phyloP scores from a whole-genome alignment of 2,329 filamentous ascomycete genomes.

The Paraphaeosphaeria minitans region DNA sequence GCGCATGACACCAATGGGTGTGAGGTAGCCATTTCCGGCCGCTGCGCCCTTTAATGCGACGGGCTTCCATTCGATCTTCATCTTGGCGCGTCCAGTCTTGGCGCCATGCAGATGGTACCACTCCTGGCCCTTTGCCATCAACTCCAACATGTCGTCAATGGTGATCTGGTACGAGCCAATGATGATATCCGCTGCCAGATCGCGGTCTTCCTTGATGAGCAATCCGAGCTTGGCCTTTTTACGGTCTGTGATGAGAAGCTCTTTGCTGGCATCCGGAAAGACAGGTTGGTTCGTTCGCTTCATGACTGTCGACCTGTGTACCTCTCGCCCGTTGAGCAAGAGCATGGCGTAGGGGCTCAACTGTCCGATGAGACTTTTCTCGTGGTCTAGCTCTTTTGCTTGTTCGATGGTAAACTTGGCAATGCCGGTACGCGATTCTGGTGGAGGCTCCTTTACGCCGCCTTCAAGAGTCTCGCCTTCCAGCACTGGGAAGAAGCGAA shows the following conservation, averaged over 20 bases:
- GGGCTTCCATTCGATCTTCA: constrained; percentile 93
- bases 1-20: constrained; percentile 92
- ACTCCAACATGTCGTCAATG: constrained; percentile 87
- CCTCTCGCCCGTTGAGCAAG: constrained; percentile 87
- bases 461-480: constrained; percentile 73
- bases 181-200: constrained; percentile 79
- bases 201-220: constrained; percentile 93
- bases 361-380: constrained; percentile 87
- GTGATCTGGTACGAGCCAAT: constrained; percentile 95
- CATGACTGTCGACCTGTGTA: constrained; percentile 87
- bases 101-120: constrained; percentile 90
- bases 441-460: constrained; percentile 78
- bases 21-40: constrained; percentile 84
- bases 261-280: constrained; percentile 90
- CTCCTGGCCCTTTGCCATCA: constrained; percentile 90
- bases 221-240: constrained; percentile 89
- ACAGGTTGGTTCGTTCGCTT: constrained; percentile 98
- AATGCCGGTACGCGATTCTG: constrained; percentile 92
- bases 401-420: constrained; percentile 92
- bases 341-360: constrained; percentile 91
- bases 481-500: constrained; percentile 95
- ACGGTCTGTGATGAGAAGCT: constrained; percentile 92
- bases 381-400: constrained; percentile 92
- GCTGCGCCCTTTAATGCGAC: constrained; percentile 81
- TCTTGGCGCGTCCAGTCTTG: constrained; percentile 83